Percentiles rank a stretch among this genome's conserved stretches.
phyloP scores from a whole-genome alignment of 805 yeast species.

The Jamesozyma rosinii region DNA sequence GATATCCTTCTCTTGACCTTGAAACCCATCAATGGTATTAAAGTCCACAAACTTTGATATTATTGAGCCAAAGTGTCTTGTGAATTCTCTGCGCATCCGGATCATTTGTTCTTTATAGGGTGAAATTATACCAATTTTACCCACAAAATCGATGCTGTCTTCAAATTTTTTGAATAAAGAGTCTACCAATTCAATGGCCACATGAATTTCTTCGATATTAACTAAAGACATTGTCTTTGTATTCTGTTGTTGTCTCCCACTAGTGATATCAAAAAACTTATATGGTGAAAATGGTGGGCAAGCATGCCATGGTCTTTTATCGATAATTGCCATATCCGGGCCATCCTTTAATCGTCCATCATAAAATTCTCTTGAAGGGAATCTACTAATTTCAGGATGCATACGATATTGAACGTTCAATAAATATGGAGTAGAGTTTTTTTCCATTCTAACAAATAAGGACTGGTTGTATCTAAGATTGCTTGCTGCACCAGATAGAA shows the following conservation, averaged over 20 bases:
- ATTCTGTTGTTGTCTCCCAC: slow-evolving; percentile 59
- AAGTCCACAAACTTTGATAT: slow-evolving; percentile 68
- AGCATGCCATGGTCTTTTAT: slow-evolving; percentile 68
- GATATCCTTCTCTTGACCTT: slow-evolving; percentile 93
- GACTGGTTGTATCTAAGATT: slow-evolving; percentile 77
- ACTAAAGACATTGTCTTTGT: slow-evolving; percentile 57
- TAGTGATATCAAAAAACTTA: slow-evolving; percentile 58
- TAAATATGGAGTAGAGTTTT: slow-evolving; percentile 49
- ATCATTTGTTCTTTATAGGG: slow-evolving; percentile 87
- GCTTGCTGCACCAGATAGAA: slow-evolving; percentile 80
- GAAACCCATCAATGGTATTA: slow-evolving; percentile 95
- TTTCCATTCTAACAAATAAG: slow-evolving; percentile 87
- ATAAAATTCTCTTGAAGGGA: slow-evolving; percentile 83
- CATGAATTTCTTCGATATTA: slow-evolving; percentile 61
- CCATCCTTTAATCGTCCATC: slow-evolving; percentile 68
- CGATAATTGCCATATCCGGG: slow-evolving; percentile 51
- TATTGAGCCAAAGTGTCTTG: slow-evolving; percentile 48
- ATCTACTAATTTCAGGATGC: slow-evolving; percentile 85
- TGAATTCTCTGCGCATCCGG: slow-evolving; percentile 48
- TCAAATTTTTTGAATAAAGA: slow-evolving; percentile 43
- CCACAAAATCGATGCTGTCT: slow-evolving; percentile 42
- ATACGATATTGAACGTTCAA: slow-evolving; percentile 92
- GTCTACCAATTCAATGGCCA: slow-evolving; percentile 60
- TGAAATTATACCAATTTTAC: slow-evolving; percentile 81
- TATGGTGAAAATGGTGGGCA: slow-evolving; percentile 57